A percentile compares a stretch with the other conserved stretches of the same genome.
Evolutionary conservation across 768 basidiomycete genomes (phyloP).

Genomic region (Podaxis sp.): DNA sequence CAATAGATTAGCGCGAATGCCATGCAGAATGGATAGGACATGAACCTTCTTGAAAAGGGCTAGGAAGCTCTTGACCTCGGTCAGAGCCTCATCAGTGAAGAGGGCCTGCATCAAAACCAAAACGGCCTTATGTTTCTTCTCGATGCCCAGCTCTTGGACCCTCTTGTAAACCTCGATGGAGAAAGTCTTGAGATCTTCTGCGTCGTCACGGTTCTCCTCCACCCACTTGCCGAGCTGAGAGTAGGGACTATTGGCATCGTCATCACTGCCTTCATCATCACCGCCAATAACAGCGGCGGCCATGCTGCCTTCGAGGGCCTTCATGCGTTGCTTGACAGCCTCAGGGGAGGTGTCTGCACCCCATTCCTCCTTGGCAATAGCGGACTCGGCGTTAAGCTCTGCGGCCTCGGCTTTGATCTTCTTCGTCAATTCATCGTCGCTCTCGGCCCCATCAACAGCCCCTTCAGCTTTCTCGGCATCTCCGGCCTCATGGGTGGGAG

Average conservation of each 20-base stretch:
- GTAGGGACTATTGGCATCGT: slow-evolving; percentile 86
- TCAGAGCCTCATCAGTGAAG: slow-evolving; percentile 72
- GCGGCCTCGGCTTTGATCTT: slow-evolving; percentile 92
- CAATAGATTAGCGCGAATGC: slow-evolving; percentile 10
- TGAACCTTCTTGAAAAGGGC: slow-evolving; percentile 77
- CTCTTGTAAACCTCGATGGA: slow-evolving; percentile 81
- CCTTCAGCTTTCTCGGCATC: slow-evolving; percentile 36
- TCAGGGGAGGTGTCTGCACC: slow-evolving; percentile 89
- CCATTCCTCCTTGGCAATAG: slow-evolving; percentile 77
- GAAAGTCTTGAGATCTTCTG: slow-evolving; percentile 47
- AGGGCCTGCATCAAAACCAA: slow-evolving; percentile 81
- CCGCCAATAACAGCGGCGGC: slow-evolving; percentile 57
- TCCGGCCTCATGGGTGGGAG: slow-evolving; percentile 33
- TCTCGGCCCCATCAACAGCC: slow-evolving; percentile 59
- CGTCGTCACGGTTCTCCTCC: slow-evolving; percentile 60
- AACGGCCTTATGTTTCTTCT: slow-evolving; percentile 92
- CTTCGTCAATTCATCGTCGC: slow-evolving; percentile 85
- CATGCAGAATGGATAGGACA: slow-evolving; percentile 8
- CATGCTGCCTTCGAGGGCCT: slow-evolving; percentile 61
- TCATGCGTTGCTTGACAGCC: slow-evolving; percentile 82
- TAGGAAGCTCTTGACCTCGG: slow-evolving; percentile 64
- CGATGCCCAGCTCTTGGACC: slow-evolving; percentile 87
- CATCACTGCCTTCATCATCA: slow-evolving; percentile 90
- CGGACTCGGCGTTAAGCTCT: slow-evolving; percentile 62
- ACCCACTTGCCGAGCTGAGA: slow-evolving; percentile 82